Evolutionary conservation across 2,329 filamentous ascomycete species (phyloP).

Genomic region (Rachicladosporium sp.): DNA sequence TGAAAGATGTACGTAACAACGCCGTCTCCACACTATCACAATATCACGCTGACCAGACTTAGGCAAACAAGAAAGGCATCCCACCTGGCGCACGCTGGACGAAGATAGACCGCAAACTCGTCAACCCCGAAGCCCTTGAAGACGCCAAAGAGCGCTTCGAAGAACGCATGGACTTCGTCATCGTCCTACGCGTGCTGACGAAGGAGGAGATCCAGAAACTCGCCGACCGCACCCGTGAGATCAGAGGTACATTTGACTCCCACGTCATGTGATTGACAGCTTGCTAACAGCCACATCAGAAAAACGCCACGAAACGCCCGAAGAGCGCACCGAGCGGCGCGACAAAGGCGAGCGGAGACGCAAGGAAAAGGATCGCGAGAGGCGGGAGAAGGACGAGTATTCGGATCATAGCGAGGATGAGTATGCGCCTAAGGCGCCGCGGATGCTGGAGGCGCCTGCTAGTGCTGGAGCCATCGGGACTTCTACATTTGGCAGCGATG

Average conservation of each 20-base stretch:
- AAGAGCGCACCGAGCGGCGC: slow-evolving; percentile 18
- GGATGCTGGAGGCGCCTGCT: slow-evolving; percentile 24
- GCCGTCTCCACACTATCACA: too few relatives aligned
- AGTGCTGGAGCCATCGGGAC: slow-evolving; percentile 6
- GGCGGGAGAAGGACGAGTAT: slow-evolving; percentile 23
- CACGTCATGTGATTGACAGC: slow-evolving; percentile 1
- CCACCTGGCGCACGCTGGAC: slow-evolving; percentile 74
- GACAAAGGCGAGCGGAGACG: slow-evolving; percentile 12
- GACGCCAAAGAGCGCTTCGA: slow-evolving; percentile 81
- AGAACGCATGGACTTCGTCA: slow-evolving; percentile 84
- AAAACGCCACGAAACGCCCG: slow-evolving; percentile 9
- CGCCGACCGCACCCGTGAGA: slow-evolving; percentile 65
- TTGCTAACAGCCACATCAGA: slow-evolving; percentile 3
- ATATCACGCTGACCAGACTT: slow-evolving; percentile 2
- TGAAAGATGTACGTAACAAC: slow-evolving; percentile 51
- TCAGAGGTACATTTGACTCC: slow-evolving; percentile 43
- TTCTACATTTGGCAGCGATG: slow-evolving; percentile 7
- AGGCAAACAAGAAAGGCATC: slow-evolving; percentile 26
- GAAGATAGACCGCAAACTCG: slow-evolving; percentile 75
- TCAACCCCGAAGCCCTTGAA: slow-evolving; percentile 79
- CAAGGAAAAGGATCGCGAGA: slow-evolving; percentile 14
- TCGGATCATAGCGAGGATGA: slow-evolving; percentile 22
- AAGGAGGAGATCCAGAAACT: slow-evolving; percentile 85
- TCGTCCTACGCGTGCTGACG: slow-evolving; percentile 75
- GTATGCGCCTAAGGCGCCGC: slow-evolving; percentile 16